Percentiles rank a stretch among this genome's conserved stretches.
Conservation (phyloP, 257 asterid genomes). For the Oldenlandia corymbosa region DNA sequence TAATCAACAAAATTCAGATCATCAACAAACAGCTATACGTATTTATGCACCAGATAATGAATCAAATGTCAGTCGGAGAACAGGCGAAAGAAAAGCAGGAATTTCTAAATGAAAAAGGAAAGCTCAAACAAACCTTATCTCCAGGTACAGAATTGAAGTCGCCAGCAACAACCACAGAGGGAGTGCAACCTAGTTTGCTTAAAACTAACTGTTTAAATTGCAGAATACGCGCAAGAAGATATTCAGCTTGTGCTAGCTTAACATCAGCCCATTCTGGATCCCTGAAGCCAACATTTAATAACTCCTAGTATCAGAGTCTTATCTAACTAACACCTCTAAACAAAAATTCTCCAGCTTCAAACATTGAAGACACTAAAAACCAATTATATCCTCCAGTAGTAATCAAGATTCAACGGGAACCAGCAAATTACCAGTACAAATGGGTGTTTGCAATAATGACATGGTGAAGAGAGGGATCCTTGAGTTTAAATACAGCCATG, state of each 20-base stretch:
- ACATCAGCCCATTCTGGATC: conserved; percentile 91
- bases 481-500: conserved; percentile 79
- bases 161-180: conserved; percentile 65
- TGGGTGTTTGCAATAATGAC: conserved; percentile 81
- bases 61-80: background rate
- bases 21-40: no score
- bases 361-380: background rate
- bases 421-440: conserved; percentile 71
- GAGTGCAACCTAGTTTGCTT: conserved; percentile 49
- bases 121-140: conserved; percentile 47
- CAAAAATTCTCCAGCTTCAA: background rate
- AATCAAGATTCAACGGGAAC: background rate
- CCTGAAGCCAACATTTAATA: conserved; percentile 38
- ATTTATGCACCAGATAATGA: background rate
- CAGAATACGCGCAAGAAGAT: conserved; percentile 68
- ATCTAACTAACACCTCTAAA: background rate
- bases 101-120: background rate
- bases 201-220: conserved; percentile 53
- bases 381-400: background rate
- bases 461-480: conserved; percentile 44
- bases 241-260: conserved; percentile 80
- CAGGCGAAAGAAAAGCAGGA: background rate
- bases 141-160: conserved; percentile 92
- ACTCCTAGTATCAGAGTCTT: background rate
- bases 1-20: background rate